Conservation (phyloP, 192 early-diverging fungal species). For the Linnemannia zychae region DNA sequence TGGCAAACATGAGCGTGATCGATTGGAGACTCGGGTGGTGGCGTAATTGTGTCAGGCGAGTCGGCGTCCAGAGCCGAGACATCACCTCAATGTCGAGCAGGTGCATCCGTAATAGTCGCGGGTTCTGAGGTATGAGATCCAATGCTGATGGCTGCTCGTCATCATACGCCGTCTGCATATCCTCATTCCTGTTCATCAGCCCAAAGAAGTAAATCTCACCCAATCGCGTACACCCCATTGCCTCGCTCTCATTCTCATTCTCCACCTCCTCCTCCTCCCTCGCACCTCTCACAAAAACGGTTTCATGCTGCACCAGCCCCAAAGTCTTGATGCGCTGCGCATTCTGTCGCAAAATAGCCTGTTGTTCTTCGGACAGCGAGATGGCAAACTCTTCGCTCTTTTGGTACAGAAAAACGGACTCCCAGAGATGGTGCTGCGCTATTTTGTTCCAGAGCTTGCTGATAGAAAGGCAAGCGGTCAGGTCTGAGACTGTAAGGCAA, state of each 20-base stretch:
- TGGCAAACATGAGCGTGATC: constrained; percentile 1
- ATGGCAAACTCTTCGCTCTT: not conserved
- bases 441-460: not conserved
- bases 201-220: constrained; percentile 3
- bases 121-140: not conserved
- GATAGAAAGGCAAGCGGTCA: not conserved
- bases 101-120: not conserved
- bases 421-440: not conserved
- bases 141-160: not conserved
- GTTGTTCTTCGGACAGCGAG: not conserved
- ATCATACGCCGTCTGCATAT: too few species aligned
- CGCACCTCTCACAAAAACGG: not conserved
- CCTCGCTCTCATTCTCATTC: too few species aligned
- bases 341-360: not conserved
- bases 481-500: not conserved
- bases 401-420: not conserved
- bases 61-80: not conserved
- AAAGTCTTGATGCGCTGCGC: not conserved
- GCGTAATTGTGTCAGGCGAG: not conserved
- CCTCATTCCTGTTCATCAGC: not conserved
- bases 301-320: not conserved
- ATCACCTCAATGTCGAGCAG: not conserved
- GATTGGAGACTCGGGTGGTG: not conserved
- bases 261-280: too few species aligned
- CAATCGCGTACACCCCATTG: not conserved